phyloP scores from a whole-genome alignment of 148 eudicot genomes.

The Vaccinium vitisidaea region DNA sequence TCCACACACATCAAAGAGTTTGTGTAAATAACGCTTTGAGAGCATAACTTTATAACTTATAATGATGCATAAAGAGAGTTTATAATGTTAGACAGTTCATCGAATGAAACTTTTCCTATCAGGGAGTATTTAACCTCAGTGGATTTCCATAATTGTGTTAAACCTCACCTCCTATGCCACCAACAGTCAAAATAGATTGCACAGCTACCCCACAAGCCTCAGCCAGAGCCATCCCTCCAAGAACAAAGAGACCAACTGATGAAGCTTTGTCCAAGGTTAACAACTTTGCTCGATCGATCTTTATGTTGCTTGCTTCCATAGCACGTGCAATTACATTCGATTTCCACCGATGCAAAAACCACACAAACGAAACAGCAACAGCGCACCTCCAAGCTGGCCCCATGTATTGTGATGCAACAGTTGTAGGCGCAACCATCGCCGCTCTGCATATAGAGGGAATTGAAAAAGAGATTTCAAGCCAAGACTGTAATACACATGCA shows the following conservation, averaged over 20 bases:
- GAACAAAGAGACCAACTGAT: constrained; percentile 70
- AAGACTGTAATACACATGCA: constrained; percentile 3
- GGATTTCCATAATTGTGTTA: background rate
- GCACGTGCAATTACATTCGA: constrained; percentile 67
- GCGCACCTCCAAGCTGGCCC: constrained; percentile 80
- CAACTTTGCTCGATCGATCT: constrained; percentile 58
- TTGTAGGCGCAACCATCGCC: constrained; percentile 71
- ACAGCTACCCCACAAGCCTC: constrained; percentile 97
- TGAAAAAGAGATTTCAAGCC: background rate
- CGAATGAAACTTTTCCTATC: background rate
- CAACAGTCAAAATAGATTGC: constrained; percentile 91
- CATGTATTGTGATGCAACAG: constrained; percentile 59
- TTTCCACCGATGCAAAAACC: constrained; percentile 95
- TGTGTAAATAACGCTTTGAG: background rate
- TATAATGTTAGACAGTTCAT: background rate
- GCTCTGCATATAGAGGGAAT: constrained; percentile 40
- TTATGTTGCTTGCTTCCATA: constrained; percentile 39
- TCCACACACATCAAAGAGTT: too few species aligned
- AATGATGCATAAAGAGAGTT: background rate
- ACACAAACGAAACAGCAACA: constrained; percentile 66
- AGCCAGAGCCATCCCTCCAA: constrained; percentile 85
- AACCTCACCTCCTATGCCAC: constrained; percentile 92
- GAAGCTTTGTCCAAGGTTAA: constrained; percentile 74
- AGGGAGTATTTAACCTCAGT: background rate
- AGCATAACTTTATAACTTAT: background rate